Evolutionary conservation across 176 grass and related monocot genomes (phyloP), one percentile per base, ranked within the genome.

Genomic region (Paspalum notatum): DNA sequence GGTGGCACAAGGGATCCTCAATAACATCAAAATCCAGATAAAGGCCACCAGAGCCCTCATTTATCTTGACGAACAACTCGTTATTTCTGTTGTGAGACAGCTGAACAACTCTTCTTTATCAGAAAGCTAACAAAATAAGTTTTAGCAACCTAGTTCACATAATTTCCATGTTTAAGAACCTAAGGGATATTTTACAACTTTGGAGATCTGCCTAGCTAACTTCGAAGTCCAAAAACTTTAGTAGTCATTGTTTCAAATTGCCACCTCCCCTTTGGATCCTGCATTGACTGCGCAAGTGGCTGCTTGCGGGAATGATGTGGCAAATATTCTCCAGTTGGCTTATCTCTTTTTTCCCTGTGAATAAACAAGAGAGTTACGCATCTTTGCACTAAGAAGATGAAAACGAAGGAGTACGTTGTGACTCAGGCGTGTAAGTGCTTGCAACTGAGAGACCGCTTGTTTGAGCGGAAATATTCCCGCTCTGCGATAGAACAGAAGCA

Each of bases 111-210:
- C 7, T 55, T 8, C 50, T 20, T 75, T 58, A 38, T 75, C 52
- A 74, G 32, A 20, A 74, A 74, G 44, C n/a, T 46, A 22, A 49
- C 48, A 72, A 38, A 72, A 72, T 53, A 53, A 53, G 9, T 20
- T 40, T n/a, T 39, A 55, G 53, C 52, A 53, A 22, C 32, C 18
- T 74, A 74, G 18, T 22, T 74, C 18, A 57, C 37, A 55, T 20
- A 56, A 74, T 22, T 68, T 46, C 5, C 41, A 68, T 44, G 18
- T 45, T 46, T 43, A 67, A 46, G 20, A 3, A 24, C 21, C 41
- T 44, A 68, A 68, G 42, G 2, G 66, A 45, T 21, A 13, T 8
- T 68, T 68, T 46, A 1, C 38, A 57, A 57, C 6, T 57, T 42
- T 21, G 0, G 7, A 50, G 72, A 58, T 42, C 37, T 57, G 3